Percentiles rank a stretch among this genome's conserved stretches.
These are phyloP conservation scores for Fagopyrum esculentum DNA, from an alignment of 148 eudicot genomes.

Conservation along the genomic window DNA sequence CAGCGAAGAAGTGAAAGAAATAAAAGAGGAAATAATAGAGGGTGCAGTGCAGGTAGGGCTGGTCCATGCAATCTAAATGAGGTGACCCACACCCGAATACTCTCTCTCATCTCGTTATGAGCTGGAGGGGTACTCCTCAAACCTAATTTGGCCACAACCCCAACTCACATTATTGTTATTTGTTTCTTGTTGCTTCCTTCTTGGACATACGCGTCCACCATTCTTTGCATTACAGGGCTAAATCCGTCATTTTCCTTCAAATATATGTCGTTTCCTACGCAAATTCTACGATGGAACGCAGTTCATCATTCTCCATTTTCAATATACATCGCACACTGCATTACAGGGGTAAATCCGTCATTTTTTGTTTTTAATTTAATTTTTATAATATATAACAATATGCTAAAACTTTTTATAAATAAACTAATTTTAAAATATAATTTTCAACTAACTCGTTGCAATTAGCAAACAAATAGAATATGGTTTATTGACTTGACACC, in stretches of 20 bases:
- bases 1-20: not conserved
- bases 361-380: too few relatives aligned
- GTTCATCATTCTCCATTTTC: too few relatives aligned
- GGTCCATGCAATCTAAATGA: slow-evolving; percentile 8
- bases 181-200: not conserved
- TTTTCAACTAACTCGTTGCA: too few relatives aligned
- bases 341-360: too few relatives aligned
- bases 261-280: too few relatives aligned
- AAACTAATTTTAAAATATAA: too few relatives aligned
- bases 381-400: too few relatives aligned
- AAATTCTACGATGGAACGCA: too few relatives aligned
- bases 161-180: not conserved
- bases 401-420: too few relatives aligned
- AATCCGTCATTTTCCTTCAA: not conserved
- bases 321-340: too few relatives aligned
- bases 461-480: too few relatives aligned
- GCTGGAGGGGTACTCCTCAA: not conserved
- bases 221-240: not conserved
- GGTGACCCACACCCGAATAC: not conserved
- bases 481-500: too few relatives aligned
- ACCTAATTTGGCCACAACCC: not conserved
- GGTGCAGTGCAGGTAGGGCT: slow-evolving; percentile 3
- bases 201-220: not conserved
- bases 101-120: not conserved
- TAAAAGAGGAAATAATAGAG: not conserved